Base-by-base conservation (phyloP, 495 filamentous ascomycete species). In the Penicillium riverlandense region DNA sequence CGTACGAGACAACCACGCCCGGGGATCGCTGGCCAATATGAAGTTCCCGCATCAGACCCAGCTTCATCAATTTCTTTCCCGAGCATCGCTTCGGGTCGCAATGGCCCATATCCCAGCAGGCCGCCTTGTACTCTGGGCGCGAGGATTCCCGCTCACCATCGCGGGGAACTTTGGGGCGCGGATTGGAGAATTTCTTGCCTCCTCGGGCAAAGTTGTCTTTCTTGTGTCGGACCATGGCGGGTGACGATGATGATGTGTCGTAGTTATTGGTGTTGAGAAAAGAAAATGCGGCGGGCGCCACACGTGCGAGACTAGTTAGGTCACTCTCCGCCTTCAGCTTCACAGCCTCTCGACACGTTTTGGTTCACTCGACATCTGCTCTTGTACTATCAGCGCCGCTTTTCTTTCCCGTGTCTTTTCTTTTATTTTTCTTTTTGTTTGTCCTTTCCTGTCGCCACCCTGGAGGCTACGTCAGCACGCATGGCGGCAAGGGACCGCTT, bases 61-160 rank as follows among this genome's bases (percentile, higher is more conserved):
- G 77, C 53, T 85, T 79, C 74, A 97, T 94, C 32, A 98, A 75
- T 42, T 85, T 79, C 70, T 98, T 96, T 11, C 92, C 92, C 0
- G 91, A 96, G 63, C 92, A 98, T 53, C 94, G 74, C 63, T 97
- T 96, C 7, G 90, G 90, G 62, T 98, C 92, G 69, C 92, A 98
- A 63, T 98, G 92, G 38, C 88, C 89, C 31, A 98, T 71, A 63
- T 98, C 92, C 92, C 92, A 98, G 59, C 91, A 96, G 31, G 91
- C 92, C 37, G 92, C 94, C 71, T 86, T 89, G 76, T 86, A 95
- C 11, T 79, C 60, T 29, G 87, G 84, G 45, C 70, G 70, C 32
- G 68, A 57, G 41, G 67, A 53, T 30, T 50, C 47, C 35, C 63
- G 57, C 49, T 66, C 50, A 27, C 63, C 66, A 53, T 70, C 67